These are phyloP conservation scores for Aegilops longissima DNA, from an alignment of 176 grass and related monocot genomes.

Conservation along the genomic window DNA sequence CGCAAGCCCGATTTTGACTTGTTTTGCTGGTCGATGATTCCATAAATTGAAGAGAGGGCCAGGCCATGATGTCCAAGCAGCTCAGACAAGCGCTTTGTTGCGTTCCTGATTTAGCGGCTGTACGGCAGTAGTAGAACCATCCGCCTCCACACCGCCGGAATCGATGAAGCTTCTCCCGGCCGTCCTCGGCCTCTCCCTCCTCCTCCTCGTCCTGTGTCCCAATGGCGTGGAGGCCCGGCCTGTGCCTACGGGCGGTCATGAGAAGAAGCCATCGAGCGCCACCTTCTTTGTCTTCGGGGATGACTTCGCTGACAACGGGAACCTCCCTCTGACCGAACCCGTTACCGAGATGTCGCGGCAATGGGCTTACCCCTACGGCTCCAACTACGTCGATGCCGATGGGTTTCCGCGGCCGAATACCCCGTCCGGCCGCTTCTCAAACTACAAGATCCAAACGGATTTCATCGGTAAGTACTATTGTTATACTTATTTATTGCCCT, in stretches of 20 bases:
- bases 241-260: not conserved
- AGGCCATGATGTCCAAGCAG: not conserved
- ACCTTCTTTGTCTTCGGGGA: conserved; percentile 32
- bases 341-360: not conserved
- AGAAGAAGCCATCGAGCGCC: not conserved
- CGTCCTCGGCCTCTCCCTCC: not conserved
- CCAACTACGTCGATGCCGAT: not conserved
- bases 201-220: not conserved
- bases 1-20: not conserved
- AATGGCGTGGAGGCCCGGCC: not conserved
- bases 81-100: not conserved
- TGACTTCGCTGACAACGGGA: conserved; percentile 33
- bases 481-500: too few relatives aligned
- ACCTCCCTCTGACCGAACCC: not conserved
- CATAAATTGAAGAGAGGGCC: not conserved
- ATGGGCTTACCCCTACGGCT: conserved; percentile 29
- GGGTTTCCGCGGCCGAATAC: not conserved
- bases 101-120: not conserved
- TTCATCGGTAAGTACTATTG: not conserved
- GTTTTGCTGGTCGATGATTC: not conserved
- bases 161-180: not conserved
- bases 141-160: too few relatives aligned
- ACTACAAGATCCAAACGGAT: conserved; percentile 2
- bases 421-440: conserved; percentile 28
- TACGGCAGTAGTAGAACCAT: not conserved